Conservation (phyloP, 768 basidiomycete genomes). For the Suillus plorans region DNA sequence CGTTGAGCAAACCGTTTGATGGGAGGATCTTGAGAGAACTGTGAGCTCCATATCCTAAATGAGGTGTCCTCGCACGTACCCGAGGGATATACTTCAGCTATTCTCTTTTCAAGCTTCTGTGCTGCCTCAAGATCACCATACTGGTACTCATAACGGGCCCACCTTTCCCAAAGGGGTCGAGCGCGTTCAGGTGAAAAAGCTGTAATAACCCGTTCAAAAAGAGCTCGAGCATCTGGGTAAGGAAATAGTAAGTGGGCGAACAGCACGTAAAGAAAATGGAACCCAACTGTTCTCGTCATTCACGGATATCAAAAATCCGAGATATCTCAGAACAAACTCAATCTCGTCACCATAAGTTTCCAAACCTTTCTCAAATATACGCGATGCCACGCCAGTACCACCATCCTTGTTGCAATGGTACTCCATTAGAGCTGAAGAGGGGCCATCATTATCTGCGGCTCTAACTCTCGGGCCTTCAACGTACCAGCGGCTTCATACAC, state of each 20-base stretch:
- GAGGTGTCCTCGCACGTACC: constrained; percentile 47
- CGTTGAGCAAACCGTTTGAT: constrained; percentile 91
- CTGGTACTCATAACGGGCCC: constrained; percentile 94
- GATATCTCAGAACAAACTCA: constrained; percentile 85
- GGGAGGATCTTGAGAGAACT: constrained; percentile 62
- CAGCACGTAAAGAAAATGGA: constrained; percentile 1
- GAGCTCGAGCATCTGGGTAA: constrained; percentile 82
- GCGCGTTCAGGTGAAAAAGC: constrained; percentile 79
- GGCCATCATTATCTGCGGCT: constrained; percentile 7
- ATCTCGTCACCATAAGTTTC: constrained; percentile 80
- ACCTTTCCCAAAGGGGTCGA: constrained; percentile 90
- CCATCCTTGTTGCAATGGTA: constrained; percentile 85
- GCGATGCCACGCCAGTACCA: constrained; percentile 69
- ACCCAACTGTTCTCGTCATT: constrained; percentile 92
- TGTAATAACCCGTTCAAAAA: constrained; percentile 87
- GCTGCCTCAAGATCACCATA: constrained; percentile 90
- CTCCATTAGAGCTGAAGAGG: constrained; percentile 81
- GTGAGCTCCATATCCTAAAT: not conserved
- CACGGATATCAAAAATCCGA: constrained; percentile 89
- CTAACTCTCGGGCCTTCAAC: constrained; percentile 5
- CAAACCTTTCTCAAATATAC: constrained; percentile 93
- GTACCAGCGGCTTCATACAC: constrained; percentile 90
- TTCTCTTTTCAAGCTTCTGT: constrained; percentile 85
- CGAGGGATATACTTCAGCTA: constrained; percentile 82
- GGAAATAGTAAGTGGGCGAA: constrained; percentile 9